Conservation (phyloP, 2,329 filamentous ascomycete species). For the Colletotrichum sp. region DNA sequence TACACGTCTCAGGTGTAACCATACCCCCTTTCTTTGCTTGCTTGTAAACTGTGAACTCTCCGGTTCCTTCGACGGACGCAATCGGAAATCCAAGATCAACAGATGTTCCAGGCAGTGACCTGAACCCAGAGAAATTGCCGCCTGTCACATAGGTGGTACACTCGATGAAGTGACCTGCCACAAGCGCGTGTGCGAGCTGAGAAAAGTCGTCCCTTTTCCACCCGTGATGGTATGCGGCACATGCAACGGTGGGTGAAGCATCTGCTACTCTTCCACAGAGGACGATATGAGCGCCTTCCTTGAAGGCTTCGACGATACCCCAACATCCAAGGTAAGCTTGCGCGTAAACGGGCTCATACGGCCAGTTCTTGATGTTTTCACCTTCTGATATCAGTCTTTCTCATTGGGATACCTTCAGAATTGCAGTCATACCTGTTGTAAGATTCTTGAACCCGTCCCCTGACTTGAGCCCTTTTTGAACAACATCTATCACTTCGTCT, state of each 20-base stretch:
- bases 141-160: slow-evolving; percentile 57
- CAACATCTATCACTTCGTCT: slow-evolving; percentile 38
- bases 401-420: no score
- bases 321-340: slow-evolving; percentile 57
- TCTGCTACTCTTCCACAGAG: slow-evolving; percentile 48
- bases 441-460: slow-evolving; percentile 8
- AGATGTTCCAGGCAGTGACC: slow-evolving; percentile 37
- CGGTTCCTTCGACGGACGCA: slow-evolving; percentile 49
- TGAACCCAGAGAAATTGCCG: slow-evolving; percentile 54
- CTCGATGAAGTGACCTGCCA: slow-evolving; percentile 55
- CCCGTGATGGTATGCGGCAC: slow-evolving; percentile 54
- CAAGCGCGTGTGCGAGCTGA: slow-evolving; percentile 46
- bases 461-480: slow-evolving; percentile 9
- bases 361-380: slow-evolving; percentile 14
- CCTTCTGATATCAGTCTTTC: not conserved
- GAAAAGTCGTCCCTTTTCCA: slow-evolving; percentile 50
- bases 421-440: not conserved
- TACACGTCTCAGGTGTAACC: slow-evolving; percentile 31
- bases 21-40: slow-evolving; percentile 32
- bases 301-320: slow-evolving; percentile 45
- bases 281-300: slow-evolving; percentile 44
- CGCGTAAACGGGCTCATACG: slow-evolving; percentile 24
- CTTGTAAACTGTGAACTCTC: slow-evolving; percentile 51
- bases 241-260: slow-evolving; percentile 52
- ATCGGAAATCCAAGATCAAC: slow-evolving; percentile 51